Evolutionary conservation across 805 yeast species (phyloP), one percentile per base, ranked within the genome.

Genomic region (Komagataella phaffii): DNA sequence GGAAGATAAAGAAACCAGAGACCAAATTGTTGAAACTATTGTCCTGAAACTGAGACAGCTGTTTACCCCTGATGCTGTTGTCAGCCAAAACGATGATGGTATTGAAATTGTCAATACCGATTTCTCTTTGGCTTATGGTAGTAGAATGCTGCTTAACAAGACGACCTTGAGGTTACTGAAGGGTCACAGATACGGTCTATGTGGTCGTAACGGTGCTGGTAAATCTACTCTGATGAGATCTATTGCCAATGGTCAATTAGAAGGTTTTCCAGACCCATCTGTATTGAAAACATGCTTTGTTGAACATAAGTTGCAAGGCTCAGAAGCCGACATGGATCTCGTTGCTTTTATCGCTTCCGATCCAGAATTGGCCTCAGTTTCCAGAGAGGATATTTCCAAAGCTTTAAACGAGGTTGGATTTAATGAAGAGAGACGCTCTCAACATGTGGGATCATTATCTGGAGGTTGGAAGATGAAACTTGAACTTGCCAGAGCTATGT

Each of bases 391-490:
- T 52, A 88, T 91, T 63, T 68, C 95, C 14, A 64, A 62, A 1
- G 96, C 96, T 24, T 76, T 91, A 54, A 81, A 72, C 48, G 80
- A 79, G 50, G 98, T 91, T 67, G 98, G 98, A 2, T 91, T 91
- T 68, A 83, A 93, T 58, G 93, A 85, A 52, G 91, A 83, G 64
- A 82, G 96, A 73, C 79, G 95, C 66, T 77, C 79, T 30, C 97
- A 90, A 71, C 79, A 87, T 48, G 96, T 93, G 53, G 96, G 96
- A 45, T 87, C 97, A 1, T 74, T 91, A 54, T 88, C 96, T 47
- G 99, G 99, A 69, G 99, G 99, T 68, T 91, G 99, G 99, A 93
- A 93, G 72, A 91, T 91, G 99, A 91, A 91, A 72, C 78, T 91
- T 59, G 98, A 90, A 71, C 76, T 91, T 62, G 99, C 98, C n/a